Percentiles rank a stretch among this genome's conserved stretches.
These are phyloP conservation scores for Boletus vermiculosoides DNA, from an alignment of 768 basidiomycete genomes.

Conservation along the genomic window DNA sequence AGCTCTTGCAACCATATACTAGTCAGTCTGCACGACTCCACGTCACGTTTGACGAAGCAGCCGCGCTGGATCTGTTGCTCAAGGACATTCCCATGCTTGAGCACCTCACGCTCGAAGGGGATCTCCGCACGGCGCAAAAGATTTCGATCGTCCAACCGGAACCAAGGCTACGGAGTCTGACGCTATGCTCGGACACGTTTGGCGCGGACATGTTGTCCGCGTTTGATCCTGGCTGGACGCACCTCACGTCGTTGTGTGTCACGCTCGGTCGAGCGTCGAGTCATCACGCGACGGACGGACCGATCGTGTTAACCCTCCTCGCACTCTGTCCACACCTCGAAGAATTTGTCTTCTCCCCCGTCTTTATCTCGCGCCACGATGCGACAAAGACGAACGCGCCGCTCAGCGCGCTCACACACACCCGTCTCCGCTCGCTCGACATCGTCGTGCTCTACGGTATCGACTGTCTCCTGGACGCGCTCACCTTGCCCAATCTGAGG, in stretches of 20 bases:
- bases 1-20: conserved; percentile 21
- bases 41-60: conserved; percentile 12
- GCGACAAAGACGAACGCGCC: not conserved
- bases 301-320: conserved; percentile 14
- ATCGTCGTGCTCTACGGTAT: conserved; percentile 6
- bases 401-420: conserved; percentile 12
- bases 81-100: conserved; percentile 19
- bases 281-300: not conserved
- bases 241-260: conserved; percentile 17
- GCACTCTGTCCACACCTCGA: conserved; percentile 21
- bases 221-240: conserved; percentile 15
- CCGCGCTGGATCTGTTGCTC: conserved; percentile 15
- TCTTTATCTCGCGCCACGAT: conserved; percentile 2
- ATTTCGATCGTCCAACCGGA: conserved; percentile 9
- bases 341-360: conserved; percentile 4
- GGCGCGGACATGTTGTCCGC: not conserved
- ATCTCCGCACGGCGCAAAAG: conserved; percentile 4
- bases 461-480: conserved; percentile 6
- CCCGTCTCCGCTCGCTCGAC: conserved; percentile 10
- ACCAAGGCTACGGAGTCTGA: conserved; percentile 13
- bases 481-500: conserved; percentile 16
- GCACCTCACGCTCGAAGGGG: conserved; percentile 14
- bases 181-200: conserved; percentile 3
- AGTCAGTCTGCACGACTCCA: conserved; percentile 9
- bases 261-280: not conserved